Evolutionary conservation across 2,329 filamentous ascomycete species (phyloP).

Genomic region (Penicillium sp.): DNA sequence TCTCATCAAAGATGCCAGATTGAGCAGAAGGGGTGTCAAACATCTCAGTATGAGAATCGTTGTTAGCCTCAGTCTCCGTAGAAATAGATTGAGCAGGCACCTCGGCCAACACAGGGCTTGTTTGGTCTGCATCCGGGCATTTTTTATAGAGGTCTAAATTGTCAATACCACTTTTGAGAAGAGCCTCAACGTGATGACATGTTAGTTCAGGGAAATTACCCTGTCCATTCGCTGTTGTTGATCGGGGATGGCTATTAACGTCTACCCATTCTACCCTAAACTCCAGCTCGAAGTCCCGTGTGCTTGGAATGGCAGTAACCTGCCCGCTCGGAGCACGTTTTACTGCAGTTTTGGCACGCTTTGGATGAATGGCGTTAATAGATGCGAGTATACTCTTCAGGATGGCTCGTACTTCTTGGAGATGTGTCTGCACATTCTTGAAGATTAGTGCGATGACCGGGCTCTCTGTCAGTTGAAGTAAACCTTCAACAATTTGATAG

Average conservation of each 20-base stretch:
- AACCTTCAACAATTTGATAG: background rate
- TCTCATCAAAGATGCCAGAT: background rate
- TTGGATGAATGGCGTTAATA: background rate
- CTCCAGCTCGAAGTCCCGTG: background rate
- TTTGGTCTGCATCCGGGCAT: fast-evolving
- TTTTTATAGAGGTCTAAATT: background rate
- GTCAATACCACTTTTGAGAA: background rate
- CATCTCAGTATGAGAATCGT: background rate
- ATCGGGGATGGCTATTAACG: background rate
- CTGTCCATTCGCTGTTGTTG: background rate
- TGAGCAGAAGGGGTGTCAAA: background rate
- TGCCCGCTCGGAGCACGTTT: background rate
- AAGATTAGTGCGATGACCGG: background rate
- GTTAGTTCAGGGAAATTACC: background rate
- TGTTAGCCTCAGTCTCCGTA: background rate
- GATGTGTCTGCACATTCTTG: background rate
- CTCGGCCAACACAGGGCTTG: background rate
- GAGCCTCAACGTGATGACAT: background rate
- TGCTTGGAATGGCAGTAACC: background rate
- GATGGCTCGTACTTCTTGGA: background rate
- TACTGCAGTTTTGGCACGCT: background rate
- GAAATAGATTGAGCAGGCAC: background rate
- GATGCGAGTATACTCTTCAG: background rate
- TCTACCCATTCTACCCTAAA: background rate
- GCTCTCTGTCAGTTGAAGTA: background rate